phyloP scores from a whole-genome alignment of 164 flowering plant genomes.

The Stephania japonica region DNA sequence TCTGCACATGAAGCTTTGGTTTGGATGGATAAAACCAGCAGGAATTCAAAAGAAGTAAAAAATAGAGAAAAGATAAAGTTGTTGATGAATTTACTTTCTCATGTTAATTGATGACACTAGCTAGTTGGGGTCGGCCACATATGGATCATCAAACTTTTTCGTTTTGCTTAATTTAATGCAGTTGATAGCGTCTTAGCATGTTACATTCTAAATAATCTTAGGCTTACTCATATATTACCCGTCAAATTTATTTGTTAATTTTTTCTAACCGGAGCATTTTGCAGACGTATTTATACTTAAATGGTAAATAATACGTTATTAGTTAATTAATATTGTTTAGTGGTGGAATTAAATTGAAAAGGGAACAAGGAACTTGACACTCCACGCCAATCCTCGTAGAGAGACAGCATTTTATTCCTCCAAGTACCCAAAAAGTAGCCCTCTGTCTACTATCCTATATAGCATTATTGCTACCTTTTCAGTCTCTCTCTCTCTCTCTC shows the following conservation, averaged over 20 bases:
- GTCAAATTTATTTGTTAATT: too few species aligned
- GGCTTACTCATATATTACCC: too few species aligned
- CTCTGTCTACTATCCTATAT: conserved; percentile 52
- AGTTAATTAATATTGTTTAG: neutral
- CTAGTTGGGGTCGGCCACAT: neutral
- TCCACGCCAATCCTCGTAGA: conserved; percentile 44
- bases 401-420: conserved; percentile 38
- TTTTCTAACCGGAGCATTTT: too few species aligned
- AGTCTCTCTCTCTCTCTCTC: conserved; percentile 17
- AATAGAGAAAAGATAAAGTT: neutral
- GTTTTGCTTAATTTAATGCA: too few species aligned
- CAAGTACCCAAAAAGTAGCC: conserved; percentile 55
- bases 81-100: conserved; percentile 18
- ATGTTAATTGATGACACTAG: conserved; percentile 12
- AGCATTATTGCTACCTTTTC: conserved; percentile 40
- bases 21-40: conserved; percentile 44
- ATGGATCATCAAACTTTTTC: too few species aligned
- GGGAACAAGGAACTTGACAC: conserved; percentile 1
- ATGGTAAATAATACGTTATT: neutral
- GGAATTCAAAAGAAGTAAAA: conserved; percentile 29
- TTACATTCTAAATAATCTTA: too few species aligned
- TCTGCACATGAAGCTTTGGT: conserved; percentile 30
- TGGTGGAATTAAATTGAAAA: neutral
- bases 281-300: neutral
- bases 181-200: too few species aligned